Evolutionary conservation across 2,329 filamentous ascomycete species (phyloP), one percentile per base, ranked within the genome.

Genomic region (Pyrenochaeta sp.): DNA sequence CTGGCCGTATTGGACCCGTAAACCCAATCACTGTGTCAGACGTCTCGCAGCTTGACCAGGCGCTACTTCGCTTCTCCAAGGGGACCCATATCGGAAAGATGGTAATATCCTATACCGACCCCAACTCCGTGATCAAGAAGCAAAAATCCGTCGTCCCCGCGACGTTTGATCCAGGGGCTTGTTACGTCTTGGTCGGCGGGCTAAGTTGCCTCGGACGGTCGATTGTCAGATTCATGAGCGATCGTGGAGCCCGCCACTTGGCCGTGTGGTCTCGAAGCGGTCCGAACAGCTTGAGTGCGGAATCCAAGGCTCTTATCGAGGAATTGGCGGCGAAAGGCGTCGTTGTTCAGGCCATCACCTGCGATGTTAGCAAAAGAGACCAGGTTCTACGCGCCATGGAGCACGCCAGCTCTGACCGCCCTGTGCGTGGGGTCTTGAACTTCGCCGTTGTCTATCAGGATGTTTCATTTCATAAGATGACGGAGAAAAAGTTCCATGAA

Each of bases 171-270:
- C 15, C 43, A 6, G 31, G 34, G 4, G 34, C 26, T n/a, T 10
- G 26, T 4, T 58, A 51, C 24, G 37, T 58, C 6, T 15, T 58
- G 4, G 23, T 36, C 9, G 54, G 54, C 7, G 39, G 52, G 11
- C 23, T 51, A 3, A 41, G 52, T 15, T 50, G 53, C 14, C 23
- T 58, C 7, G 53, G 55, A 8, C 15, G 28, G 4, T 28, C 29
- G 2, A 32, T 57, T 9, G 30, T 26, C 7, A 26, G 18, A 3
- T 56, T 39, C 43, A 52, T 58, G 49, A 32, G 41, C 11, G 23
- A 37, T n/a, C 41, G 52, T 13, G 54, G 52, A 4, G 54, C 51
- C 6, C 20, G 31, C 6, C 18, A 49, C 11, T 23, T 58, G 10
- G 34, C 44, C 11, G 41, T 40, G 23, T 15, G 47, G 19, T 41